These are phyloP conservation scores for Saprolegnia parasitica DNA, from an alignment of 352 stramenopile species.

Conservation along the genomic window DNA sequence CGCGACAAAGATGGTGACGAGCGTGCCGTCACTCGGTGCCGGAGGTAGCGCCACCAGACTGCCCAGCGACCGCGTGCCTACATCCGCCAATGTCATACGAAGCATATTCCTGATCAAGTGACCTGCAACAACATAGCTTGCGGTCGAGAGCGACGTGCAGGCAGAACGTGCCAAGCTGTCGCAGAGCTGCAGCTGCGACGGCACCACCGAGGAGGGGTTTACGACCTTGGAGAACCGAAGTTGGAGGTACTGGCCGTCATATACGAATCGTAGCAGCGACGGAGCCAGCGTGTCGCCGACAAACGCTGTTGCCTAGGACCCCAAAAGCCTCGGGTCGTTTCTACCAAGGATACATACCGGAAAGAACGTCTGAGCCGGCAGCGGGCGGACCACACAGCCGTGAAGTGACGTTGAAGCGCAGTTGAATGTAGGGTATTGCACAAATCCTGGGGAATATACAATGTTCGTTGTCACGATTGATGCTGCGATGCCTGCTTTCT, in stretches of 20 bases:
- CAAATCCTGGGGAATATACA: slow-evolving; percentile 11
- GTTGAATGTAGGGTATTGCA: slow-evolving; percentile 6
- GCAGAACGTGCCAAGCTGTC: slow-evolving; percentile 37
- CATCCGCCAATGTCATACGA: slow-evolving; percentile 31
- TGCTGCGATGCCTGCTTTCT: background rate
- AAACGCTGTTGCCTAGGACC: slow-evolving; percentile 39
- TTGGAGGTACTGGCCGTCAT: slow-evolving; percentile 56
- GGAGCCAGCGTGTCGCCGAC: slow-evolving; percentile 44
- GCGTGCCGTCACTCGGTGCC: slow-evolving; percentile 42
- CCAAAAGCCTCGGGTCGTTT: background rate
- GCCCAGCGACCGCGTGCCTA: slow-evolving; percentile 40
- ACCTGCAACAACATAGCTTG: slow-evolving; percentile 32
- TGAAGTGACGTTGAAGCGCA: background rate
- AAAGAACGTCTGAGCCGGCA: slow-evolving; percentile 1
- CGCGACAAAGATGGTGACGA: slow-evolving; percentile 53
- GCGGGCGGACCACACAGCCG: background rate
- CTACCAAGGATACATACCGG: background rate
- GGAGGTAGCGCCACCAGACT: slow-evolving; percentile 41
- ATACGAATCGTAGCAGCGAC: slow-evolving; percentile 47
- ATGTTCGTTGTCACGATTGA: background rate
- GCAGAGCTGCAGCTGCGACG: slow-evolving; percentile 39
- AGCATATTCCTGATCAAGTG: slow-evolving; percentile 39
- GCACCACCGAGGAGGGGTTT: slow-evolving; percentile 38
- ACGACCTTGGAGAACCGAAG: slow-evolving; percentile 68
- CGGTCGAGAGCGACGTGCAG: slow-evolving; percentile 38